Conservation (phyloP, 1,139 yeast genomes). For the Debaryomycetaceae sp. region DNA sequence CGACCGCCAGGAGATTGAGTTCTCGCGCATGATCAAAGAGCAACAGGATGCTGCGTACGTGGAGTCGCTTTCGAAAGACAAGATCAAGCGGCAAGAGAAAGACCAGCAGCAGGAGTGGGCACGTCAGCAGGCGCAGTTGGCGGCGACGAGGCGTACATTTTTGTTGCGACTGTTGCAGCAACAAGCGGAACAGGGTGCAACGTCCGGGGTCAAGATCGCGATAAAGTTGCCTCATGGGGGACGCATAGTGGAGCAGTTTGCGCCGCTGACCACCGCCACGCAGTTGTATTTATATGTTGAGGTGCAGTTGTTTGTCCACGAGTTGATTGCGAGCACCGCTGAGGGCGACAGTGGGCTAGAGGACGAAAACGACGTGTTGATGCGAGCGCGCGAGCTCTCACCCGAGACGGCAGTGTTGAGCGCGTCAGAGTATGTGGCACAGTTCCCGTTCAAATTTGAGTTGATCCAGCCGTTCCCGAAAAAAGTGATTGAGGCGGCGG, state of each 20-base stretch:
- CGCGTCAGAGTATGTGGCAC: constrained; percentile 16
- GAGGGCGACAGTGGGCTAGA: constrained; percentile 9
- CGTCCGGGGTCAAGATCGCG: constrained; percentile 24
- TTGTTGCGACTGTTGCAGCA: constrained; percentile 10
- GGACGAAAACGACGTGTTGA: constrained; percentile 11
- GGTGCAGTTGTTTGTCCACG: constrained; percentile 25
- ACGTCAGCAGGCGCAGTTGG: constrained; percentile 13
- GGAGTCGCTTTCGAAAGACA: constrained; percentile 46
- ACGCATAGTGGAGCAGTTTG: constrained; percentile 54
- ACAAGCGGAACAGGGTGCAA: too few relatives aligned
- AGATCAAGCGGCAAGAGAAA: constrained; percentile 29
- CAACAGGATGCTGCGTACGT: constrained; percentile 57
- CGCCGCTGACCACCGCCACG: constrained; percentile 42
- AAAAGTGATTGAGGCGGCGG: constrained; percentile 18
- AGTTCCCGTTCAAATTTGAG: constrained; percentile 33
- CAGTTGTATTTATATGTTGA: constrained; percentile 69
- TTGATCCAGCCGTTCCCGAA: constrained; percentile 44
- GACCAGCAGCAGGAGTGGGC: constrained; percentile 15
- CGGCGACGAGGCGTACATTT: constrained; percentile 12
- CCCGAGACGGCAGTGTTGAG: constrained; percentile 2
- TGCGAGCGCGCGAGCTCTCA: constrained; percentile 8
- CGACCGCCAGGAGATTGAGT: constrained; percentile 52
- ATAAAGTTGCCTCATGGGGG: constrained; percentile 53
- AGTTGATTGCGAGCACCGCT: constrained; percentile 9
- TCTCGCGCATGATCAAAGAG: constrained; percentile 46